Percentiles rank a stretch among this genome's conserved stretches.
Conservation (phyloP, 192 early-diverging fungal genomes). For the Chytriomyces confervae region DNA sequence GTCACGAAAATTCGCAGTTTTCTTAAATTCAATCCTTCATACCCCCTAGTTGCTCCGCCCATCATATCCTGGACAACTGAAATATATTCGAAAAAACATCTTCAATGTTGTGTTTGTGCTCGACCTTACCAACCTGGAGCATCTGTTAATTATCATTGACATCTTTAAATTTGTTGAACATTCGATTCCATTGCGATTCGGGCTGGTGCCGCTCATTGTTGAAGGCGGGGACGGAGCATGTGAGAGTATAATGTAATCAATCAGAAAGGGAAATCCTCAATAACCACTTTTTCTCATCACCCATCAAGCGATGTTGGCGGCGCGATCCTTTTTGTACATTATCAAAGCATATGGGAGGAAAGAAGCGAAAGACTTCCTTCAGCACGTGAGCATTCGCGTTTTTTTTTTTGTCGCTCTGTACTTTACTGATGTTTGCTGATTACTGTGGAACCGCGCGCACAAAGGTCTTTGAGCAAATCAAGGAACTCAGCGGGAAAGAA, state of each 20-base stretch:
- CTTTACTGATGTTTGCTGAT: not conserved
- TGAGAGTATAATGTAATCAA: not conserved
- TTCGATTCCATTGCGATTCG: slow-evolving; percentile 84
- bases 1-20: not conserved
- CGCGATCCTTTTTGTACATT: slow-evolving; percentile 45
- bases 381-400: slow-evolving; percentile 27
- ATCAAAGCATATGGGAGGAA: slow-evolving; percentile 39
- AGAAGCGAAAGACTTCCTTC: slow-evolving; percentile 41
- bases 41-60: slow-evolving; percentile 62
- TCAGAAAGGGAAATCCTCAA: not conserved
- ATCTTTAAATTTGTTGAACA: slow-evolving; percentile 69
- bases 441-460: not conserved
- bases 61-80: slow-evolving; percentile 71
- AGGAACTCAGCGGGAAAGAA: not conserved
- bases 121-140: slow-evolving; percentile 66
- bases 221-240: slow-evolving; percentile 12
- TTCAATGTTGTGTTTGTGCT: slow-evolving; percentile 75
- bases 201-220: slow-evolving; percentile 73
- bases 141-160: slow-evolving; percentile 65
- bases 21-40: not conserved
- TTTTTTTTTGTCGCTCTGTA: not conserved
- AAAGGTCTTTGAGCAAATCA: not conserved
- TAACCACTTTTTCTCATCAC: not conserved
- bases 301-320: slow-evolving; percentile 47
- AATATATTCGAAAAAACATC: slow-evolving; percentile 78